A percentile compares a stretch with the other conserved stretches of the same genome.
phyloP scores from a whole-genome alignment of 2,329 filamentous ascomycete species.

The Capronia coronata region DNA sequence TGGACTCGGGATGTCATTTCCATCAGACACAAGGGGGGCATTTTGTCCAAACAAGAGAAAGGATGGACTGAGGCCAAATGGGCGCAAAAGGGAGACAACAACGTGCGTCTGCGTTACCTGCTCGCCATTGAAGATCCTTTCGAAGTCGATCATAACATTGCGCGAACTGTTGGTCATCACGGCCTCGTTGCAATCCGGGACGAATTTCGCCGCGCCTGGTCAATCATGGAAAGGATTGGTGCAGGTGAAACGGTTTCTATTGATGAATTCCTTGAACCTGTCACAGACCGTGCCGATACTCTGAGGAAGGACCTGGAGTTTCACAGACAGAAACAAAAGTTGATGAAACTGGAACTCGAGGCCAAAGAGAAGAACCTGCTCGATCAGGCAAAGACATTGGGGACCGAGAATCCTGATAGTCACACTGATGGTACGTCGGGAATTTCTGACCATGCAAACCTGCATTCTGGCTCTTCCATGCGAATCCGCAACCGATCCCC shows the following conservation, averaged over 20 bases:
- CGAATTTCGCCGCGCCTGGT: conserved; percentile 75
- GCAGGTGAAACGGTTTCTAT: conserved; percentile 5
- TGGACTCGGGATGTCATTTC: conserved; percentile 78
- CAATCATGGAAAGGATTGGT: conserved; percentile 42
- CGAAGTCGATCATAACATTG: conserved; percentile 80
- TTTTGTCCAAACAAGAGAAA: conserved; percentile 68
- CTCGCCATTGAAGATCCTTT: conserved; percentile 92
- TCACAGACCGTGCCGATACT: conserved; percentile 24
- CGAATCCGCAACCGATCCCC: conserved; percentile 1
- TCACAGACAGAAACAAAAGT: conserved; percentile 19
- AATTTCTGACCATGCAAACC: conserved; percentile 6
- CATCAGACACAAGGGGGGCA: conserved; percentile 62
- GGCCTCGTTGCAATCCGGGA: conserved; percentile 76
- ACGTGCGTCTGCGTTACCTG: conserved; percentile 71
- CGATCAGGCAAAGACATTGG: conserved; percentile 10
- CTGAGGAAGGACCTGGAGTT: conserved; percentile 26
- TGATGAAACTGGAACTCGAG: conserved; percentile 23
- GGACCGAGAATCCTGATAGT: conserved; percentile 10
- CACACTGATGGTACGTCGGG: conserved; percentile 26
- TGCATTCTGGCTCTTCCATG: conserved; percentile 5
- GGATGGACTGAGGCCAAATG: conserved; percentile 75
- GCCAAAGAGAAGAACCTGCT: conserved; percentile 19
- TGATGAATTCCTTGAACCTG: conserved; percentile 34
- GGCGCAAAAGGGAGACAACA: conserved; percentile 54
- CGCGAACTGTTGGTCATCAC: conserved; percentile 73